phyloP scores from a whole-genome alignment of 345 rosid genomes.

The Bretschneidera sinensis region DNA sequence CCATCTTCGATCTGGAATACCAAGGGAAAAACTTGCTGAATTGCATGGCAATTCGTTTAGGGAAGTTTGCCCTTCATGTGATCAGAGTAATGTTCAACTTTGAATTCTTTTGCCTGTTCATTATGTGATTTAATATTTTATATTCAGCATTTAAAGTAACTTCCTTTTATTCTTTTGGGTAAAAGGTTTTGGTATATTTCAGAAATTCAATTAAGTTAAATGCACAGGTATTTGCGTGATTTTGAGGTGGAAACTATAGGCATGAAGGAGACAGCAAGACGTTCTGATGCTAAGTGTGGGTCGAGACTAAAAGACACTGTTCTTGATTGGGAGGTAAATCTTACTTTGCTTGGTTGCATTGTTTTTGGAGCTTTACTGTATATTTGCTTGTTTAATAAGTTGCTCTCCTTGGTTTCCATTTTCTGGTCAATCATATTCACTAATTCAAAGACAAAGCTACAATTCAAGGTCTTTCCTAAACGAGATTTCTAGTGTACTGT shows the following conservation, averaged over 20 bases:
- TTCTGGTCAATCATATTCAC: no score
- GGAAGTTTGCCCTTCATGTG: slow-evolving; percentile 87
- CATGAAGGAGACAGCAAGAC: slow-evolving; percentile 83
- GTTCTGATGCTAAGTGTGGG: slow-evolving; percentile 57
- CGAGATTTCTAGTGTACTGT: no score
- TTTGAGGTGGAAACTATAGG: slow-evolving; percentile 97
- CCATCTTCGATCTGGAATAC: slow-evolving; percentile 98
- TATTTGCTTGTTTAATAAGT: no score
- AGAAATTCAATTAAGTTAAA: neutral
- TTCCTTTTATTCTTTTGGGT: neutral
- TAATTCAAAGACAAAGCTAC: no score
- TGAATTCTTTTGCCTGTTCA: no score
- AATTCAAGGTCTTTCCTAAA: no score
- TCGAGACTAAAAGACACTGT: slow-evolving; percentile 88
- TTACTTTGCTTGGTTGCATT: no score
- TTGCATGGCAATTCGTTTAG: slow-evolving; percentile 92
- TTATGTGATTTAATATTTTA: no score
- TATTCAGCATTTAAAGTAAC: no score
- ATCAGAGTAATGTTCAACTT: slow-evolving; percentile 61
- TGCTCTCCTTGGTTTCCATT: no score
- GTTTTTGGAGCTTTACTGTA: no score
- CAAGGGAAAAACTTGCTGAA: slow-evolving; percentile 94
- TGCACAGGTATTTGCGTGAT: slow-evolving; percentile 75
- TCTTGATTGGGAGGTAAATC: slow-evolving; percentile 99
- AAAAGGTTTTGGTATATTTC: neutral